phyloP scores from a whole-genome alignment of 805 yeast genomes.

The Pichia eremophila region DNA sequence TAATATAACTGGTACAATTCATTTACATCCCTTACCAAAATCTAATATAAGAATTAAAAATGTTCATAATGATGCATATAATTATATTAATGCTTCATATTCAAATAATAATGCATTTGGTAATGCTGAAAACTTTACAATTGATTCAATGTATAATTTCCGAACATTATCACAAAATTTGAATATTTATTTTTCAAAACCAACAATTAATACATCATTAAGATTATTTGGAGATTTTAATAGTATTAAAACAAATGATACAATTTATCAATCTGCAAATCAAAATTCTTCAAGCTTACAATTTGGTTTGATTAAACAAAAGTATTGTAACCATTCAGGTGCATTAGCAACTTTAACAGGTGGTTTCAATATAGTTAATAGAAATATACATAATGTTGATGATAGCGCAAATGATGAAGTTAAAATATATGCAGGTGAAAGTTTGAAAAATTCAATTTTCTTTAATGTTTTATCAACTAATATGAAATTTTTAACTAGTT shows the following conservation, averaged over 20 bases:
- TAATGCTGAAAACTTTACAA: constrained; percentile 52
- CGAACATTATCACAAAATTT: constrained; percentile 42
- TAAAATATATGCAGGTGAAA: constrained; percentile 52
- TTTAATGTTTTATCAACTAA: constrained; percentile 36
- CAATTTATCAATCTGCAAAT: constrained; percentile 44
- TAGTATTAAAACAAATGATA: constrained; percentile 40
- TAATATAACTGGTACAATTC: constrained; percentile 6
- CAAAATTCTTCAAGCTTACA: constrained; percentile 40
- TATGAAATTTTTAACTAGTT: constrained; percentile 28
- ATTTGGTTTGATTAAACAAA: constrained; percentile 36
- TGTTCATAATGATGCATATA: constrained; percentile 4
- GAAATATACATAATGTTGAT: constrained; percentile 43
- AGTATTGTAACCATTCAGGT: constrained; percentile 10
- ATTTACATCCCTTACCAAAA: constrained; percentile 1
- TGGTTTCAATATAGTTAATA: constrained; percentile 54
- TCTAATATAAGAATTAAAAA: neutral
- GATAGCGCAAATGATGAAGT: constrained; percentile 48
- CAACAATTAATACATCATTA: constrained; percentile 35
- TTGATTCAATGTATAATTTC: constrained; percentile 39
- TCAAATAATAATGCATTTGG: constrained; percentile 48
- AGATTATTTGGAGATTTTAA: constrained; percentile 39
- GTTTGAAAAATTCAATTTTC: constrained; percentile 46
- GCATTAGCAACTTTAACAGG: constrained; percentile 17
- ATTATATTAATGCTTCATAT: constrained; percentile 25
- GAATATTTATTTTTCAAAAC: constrained; percentile 39